phyloP scores from a whole-genome alignment of 768 basidiomycete species.

The Polyporus arcularius region DNA sequence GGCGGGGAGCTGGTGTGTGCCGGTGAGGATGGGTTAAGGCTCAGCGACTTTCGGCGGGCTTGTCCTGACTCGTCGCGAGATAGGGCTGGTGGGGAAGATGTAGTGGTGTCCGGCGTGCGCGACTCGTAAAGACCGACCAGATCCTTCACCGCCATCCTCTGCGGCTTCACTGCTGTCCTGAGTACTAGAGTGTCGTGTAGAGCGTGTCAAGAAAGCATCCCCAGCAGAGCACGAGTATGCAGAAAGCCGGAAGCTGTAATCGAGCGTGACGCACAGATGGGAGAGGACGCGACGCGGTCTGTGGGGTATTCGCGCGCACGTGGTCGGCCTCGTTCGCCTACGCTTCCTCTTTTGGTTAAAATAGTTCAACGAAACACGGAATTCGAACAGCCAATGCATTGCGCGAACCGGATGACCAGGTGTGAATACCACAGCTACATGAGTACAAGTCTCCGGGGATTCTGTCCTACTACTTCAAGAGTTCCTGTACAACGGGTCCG shows the following conservation, averaged over 20 bases:
- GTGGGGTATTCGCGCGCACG: conserved; percentile 8
- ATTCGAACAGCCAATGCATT: not conserved
- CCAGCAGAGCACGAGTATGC: not conserved
- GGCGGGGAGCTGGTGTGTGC: not conserved
- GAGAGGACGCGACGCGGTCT: conserved; percentile 7
- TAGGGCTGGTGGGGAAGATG: not conserved
- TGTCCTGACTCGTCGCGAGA: not conserved
- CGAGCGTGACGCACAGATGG: not conserved
- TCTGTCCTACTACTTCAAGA: conserved; percentile 1
- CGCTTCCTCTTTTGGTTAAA: not conserved
- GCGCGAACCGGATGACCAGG: no score
- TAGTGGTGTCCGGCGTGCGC: not conserved
- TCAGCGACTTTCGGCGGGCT: not conserved
- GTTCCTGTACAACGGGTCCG: conserved; percentile 18
- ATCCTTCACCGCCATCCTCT: conserved; percentile 33
- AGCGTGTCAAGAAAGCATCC: not conserved
- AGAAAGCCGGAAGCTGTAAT: not conserved
- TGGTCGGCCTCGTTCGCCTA: conserved; percentile 4
- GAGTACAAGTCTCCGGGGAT: no score
- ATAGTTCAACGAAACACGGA: not conserved
- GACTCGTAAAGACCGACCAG: conserved; percentile 31
- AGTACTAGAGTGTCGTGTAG: not conserved
- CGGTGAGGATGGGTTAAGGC: not conserved
- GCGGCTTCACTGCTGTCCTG: not conserved
- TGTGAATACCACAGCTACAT: not conserved